Conservation (phyloP, 2,329 filamentous ascomycete species). For the Botrytis aclada region DNA sequence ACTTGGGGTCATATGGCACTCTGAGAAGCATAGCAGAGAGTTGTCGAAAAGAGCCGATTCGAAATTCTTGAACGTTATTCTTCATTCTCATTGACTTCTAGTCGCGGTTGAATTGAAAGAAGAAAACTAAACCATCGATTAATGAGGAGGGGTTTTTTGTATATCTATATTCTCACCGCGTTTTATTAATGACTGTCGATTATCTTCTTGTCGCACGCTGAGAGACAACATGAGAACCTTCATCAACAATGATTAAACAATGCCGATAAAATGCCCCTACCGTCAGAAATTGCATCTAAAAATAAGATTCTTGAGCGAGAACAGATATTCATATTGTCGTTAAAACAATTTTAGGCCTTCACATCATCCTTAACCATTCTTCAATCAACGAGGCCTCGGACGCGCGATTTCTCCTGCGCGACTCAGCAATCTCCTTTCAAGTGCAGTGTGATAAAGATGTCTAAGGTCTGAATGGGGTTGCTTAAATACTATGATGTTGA, state of each 20-base stretch:
- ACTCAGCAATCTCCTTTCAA: neutral
- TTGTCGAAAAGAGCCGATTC: neutral
- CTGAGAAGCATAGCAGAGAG: neutral
- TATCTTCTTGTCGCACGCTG: neutral
- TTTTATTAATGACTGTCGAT: neutral
- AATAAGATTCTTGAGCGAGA: no score
- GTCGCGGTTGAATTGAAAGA: no score
- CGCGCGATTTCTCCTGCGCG: neutral
- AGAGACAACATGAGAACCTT: neutral
- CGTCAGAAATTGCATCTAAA: no score
- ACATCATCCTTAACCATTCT: no score
- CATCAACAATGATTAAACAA: neutral
- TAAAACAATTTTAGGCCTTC: no score
- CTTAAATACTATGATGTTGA: neutral
- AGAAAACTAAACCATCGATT: rapidly evolving
- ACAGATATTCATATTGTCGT: no score
- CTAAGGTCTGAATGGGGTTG: rapidly evolving
- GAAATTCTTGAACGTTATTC: no score
- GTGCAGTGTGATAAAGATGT: neutral
- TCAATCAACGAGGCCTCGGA: neutral
- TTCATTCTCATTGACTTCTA: no score
- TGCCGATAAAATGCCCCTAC: no score
- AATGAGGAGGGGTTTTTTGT: neutral
- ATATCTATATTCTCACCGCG: neutral
- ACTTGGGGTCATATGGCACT: neutral